These are phyloP conservation scores for Cairneyella variabilis DNA, from an alignment of 495 filamentous ascomycete genomes.

Conservation along the genomic window DNA sequence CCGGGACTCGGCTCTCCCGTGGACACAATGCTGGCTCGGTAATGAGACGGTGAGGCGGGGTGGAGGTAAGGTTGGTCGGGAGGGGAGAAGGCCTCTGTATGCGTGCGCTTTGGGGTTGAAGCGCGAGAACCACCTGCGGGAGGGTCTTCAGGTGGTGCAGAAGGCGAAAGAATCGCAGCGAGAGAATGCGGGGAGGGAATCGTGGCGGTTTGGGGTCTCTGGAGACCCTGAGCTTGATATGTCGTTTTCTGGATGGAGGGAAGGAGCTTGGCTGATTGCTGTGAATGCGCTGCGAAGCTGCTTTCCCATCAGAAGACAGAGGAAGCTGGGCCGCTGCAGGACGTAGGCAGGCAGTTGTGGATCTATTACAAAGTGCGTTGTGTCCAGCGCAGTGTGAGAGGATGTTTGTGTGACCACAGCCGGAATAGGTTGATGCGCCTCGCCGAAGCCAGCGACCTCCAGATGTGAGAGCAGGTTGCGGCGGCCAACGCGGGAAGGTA, in stretches of 20 bases:
- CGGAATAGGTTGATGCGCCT: slow-evolving; percentile 12
- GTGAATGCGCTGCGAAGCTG: not conserved
- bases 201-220: slow-evolving; percentile 25
- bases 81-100: slow-evolving; percentile 25
- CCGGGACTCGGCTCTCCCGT: slow-evolving; percentile 11
- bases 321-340: slow-evolving; percentile 14
- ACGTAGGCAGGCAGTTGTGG: slow-evolving; percentile 1
- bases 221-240: slow-evolving; percentile 17
- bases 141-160: slow-evolving; percentile 19
- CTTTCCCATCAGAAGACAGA: slow-evolving; percentile 13
- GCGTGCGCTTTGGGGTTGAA: slow-evolving; percentile 26
- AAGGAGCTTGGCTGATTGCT: not conserved
- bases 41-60: slow-evolving; percentile 16
- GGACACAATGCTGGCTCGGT: slow-evolving; percentile 16
- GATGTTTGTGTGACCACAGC: slow-evolving; percentile 17
- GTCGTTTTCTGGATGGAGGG: not conserved
- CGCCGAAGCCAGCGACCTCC: slow-evolving; percentile 1
- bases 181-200: slow-evolving; percentile 30
- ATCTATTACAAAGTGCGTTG: slow-evolving; percentile 5
- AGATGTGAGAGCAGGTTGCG: not conserved
- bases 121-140: slow-evolving; percentile 15
- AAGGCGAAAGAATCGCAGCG: slow-evolving; percentile 31
- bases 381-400: slow-evolving; percentile 3
- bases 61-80: slow-evolving; percentile 21
- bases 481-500: not conserved